Base-by-base conservation (phyloP, 176 grass and related monocot species). In the Stipa capillata region DNA sequence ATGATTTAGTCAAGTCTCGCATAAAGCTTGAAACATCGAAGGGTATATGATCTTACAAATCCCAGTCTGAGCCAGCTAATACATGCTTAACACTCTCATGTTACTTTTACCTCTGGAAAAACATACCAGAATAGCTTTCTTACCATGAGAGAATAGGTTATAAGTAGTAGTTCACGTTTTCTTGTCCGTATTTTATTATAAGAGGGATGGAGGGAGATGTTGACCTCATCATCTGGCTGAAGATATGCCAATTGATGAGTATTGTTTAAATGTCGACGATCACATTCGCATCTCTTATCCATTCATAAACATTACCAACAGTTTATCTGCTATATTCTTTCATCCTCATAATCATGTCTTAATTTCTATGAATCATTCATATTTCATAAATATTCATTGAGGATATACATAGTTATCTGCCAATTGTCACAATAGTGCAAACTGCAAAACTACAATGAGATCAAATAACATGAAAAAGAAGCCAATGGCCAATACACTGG, bases 21-120 rank as follows among this genome's bases (percentile, higher is more conserved):
- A 78, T 23, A 42, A 28, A 77, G 20, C 44, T 69, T 69, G 70
- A 53, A 80, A 48, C 66, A 31, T 20, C 25, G 78, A 45, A 75
- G 14, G 11, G 35, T 47, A 50, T 32, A 44, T 87, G 15, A 74
- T 20, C 37, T 59, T 48, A 42, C 17, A 87, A 60, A 80, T 14
- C 65, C 31, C 35, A 41, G 33, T 51, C 24, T 49, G 16, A 39
- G 59, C 5, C 20, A 50, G 23, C 10, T 49, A 52, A 41, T 72
- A n/a, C 33, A 28, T 24, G 2, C 8, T 25, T 51, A 74, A 74
- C 58, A 11, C 16, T 50, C 20, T 64, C 4, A 52, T 73, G 10
- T 71, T 42, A 42, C 3, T 14, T 47, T 74, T 40, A 68, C 6
- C 12, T 37, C 12, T 27, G 37, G 13, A 56, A 53, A 44, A 56